These are phyloP conservation scores for Picea sitchensis DNA, from an alignment of 75 land plant species.

Conservation along the genomic window DNA sequence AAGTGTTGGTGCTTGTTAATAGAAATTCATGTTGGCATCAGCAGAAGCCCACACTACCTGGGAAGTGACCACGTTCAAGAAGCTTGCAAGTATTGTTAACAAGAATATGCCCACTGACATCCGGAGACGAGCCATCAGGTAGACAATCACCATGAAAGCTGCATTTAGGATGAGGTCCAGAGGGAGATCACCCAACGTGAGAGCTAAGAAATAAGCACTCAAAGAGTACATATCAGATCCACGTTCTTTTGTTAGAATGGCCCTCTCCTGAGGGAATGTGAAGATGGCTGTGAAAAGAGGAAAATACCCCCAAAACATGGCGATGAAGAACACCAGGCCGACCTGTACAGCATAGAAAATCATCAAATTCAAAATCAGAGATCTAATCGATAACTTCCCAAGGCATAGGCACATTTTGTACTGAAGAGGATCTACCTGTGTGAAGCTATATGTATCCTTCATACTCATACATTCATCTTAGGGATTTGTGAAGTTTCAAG, in stretches of 20 bases:
- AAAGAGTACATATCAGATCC: conserved; percentile 25
- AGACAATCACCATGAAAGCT: conserved; percentile 15
- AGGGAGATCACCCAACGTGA: conserved; percentile 23
- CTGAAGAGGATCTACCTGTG: too few relatives aligned
- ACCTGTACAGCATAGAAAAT: background rate
- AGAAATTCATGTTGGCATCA: too few relatives aligned
- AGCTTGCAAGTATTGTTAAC: conserved; percentile 12
- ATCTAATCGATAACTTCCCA: too few relatives aligned
- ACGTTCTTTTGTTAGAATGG: conserved; percentile 17
- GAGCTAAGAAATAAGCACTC: conserved; percentile 21
- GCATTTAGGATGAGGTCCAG: conserved; percentile 13
- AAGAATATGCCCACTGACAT: conserved; percentile 3
- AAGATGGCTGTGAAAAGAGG: conserved; percentile 19
- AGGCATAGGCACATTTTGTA: too few relatives aligned
- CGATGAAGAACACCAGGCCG: conserved; percentile 17
- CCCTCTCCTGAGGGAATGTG: conserved; percentile 27
- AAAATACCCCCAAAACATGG: conserved; percentile 24
- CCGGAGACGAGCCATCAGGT: conserved; percentile 19
- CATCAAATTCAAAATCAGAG: background rate
- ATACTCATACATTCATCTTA: too few relatives aligned
- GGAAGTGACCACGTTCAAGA: conserved; percentile 23
- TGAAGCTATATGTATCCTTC: too few relatives aligned
- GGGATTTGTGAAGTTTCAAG: too few relatives aligned
- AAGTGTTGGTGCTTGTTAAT: too few relatives aligned
- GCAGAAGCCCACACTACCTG: conserved; percentile 11